These are phyloP conservation scores for Globisporangium irregulare DNA, from an alignment of 352 stramenopile species.

Conservation along the genomic window DNA sequence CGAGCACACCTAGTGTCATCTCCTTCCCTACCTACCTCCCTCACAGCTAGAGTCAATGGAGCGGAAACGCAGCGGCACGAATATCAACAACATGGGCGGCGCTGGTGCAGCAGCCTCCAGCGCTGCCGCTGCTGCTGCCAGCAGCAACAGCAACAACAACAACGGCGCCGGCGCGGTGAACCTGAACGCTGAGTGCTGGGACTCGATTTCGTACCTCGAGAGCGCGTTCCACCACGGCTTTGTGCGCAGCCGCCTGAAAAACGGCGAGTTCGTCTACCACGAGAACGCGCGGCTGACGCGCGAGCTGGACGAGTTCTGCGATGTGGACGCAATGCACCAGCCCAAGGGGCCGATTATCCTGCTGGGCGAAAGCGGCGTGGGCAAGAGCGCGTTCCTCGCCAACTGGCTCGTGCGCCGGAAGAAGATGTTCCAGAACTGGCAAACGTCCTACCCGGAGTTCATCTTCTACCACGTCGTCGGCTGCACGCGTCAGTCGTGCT, in stretches of 20 bases:
- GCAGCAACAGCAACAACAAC: neutral
- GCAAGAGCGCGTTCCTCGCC: conserved; percentile 74
- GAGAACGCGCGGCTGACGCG: conserved; percentile 60
- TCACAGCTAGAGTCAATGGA: neutral
- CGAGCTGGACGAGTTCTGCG: conserved; percentile 81
- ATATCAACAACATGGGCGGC: neutral
- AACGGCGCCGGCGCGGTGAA: conserved; percentile 13
- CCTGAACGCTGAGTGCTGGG: conserved; percentile 53
- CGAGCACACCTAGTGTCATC: no score
- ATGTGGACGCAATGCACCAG: conserved; percentile 84
- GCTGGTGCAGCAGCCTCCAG: conserved; percentile 22
- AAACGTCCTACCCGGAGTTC: conserved; percentile 81
- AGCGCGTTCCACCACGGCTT: conserved; percentile 81
- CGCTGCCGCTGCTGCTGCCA: neutral
- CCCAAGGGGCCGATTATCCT: conserved; percentile 72
- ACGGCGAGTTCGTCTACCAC: conserved; percentile 70
- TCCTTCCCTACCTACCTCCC: neutral
- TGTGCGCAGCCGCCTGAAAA: conserved; percentile 67
- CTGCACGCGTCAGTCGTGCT: conserved; percentile 83
- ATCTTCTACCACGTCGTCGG: conserved; percentile 91
- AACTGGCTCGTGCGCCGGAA: conserved; percentile 83
- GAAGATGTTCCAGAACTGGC: conserved; percentile 85
- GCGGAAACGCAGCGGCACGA: conserved; percentile 2
- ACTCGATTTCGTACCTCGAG: conserved; percentile 81
- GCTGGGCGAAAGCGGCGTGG: conserved; percentile 66